Evolutionary conservation across 2,329 filamentous ascomycete genomes (phyloP).

Genomic region (Esteya vermicola): DNA sequence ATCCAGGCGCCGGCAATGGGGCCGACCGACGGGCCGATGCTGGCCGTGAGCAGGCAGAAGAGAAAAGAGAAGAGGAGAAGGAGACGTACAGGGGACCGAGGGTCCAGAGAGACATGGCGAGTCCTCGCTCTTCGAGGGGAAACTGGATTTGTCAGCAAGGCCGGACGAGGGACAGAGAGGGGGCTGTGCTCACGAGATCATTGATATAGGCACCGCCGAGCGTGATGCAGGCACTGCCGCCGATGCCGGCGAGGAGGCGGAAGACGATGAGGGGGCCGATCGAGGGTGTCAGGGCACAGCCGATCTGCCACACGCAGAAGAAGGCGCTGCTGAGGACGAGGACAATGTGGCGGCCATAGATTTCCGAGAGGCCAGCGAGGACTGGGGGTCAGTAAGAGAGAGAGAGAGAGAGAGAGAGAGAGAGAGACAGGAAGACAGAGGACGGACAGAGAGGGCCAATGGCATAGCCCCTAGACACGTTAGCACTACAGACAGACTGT

Average conservation of each 20-base stretch:
- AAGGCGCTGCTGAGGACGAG: constrained; percentile 55
- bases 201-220: constrained; percentile 9
- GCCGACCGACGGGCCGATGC: constrained; percentile 25
- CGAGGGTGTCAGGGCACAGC: constrained; percentile 44
- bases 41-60: not conserved
- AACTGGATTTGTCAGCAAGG: constrained; percentile 1
- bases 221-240: constrained; percentile 9
- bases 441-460: constrained; percentile 45
- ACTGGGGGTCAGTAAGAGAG: constrained; percentile 23
- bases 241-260: constrained; percentile 10
- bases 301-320: constrained; percentile 52
- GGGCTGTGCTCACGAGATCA: constrained; percentile 16
- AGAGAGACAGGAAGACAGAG: too few relatives aligned
- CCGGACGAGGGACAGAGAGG: too few relatives aligned
- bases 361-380: constrained; percentile 10
- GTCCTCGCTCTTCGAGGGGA: constrained; percentile 37
- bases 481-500: not conserved
- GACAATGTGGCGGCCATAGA: constrained; percentile 37
- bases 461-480: constrained; percentile 34
- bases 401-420: constrained; percentile 43
- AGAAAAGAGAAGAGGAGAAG: not conserved
- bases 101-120: constrained; percentile 36
- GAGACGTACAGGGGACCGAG: constrained; percentile 14
- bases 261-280: constrained; percentile 24
- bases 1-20: constrained; percentile 36